These are phyloP conservation scores for Hibiscus tridactylites DNA, from an alignment of 345 rosid species.

Conservation along the genomic window DNA sequence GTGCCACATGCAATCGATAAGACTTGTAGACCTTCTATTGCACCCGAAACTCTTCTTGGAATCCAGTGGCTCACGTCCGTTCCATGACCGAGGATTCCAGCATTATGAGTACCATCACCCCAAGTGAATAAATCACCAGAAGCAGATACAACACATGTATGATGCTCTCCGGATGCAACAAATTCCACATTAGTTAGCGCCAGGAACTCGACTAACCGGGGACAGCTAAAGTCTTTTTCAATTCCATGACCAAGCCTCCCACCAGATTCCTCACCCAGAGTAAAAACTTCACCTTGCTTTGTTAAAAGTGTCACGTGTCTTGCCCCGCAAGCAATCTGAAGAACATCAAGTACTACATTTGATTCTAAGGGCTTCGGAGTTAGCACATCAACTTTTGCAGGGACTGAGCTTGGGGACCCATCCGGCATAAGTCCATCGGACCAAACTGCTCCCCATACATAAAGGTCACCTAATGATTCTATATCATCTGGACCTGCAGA, in stretches of 20 bases:
- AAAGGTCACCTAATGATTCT: slow-evolving; percentile 92
- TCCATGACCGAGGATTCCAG: not conserved
- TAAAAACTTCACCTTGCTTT: not conserved
- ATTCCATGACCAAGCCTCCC: not conserved
- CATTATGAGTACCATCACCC: not conserved
- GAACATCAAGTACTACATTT: not conserved
- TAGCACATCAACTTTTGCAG: slow-evolving; percentile 47
- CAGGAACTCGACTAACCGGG: slow-evolving; percentile 74
- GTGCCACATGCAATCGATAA: not conserved
- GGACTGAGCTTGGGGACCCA: slow-evolving; percentile 32
- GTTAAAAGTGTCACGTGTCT: not conserved
- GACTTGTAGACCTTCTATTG: not conserved
- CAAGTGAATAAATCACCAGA: not conserved
- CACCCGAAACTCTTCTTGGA: not conserved
- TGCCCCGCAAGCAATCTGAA: not conserved
- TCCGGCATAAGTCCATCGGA: slow-evolving; percentile 42
- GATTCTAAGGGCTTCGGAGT: slow-evolving; percentile 1
- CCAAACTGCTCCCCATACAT: slow-evolving; percentile 96
- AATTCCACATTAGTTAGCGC: slow-evolving; percentile 47
- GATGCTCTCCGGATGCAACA: not conserved
- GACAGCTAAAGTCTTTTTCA: slow-evolving; percentile 44
- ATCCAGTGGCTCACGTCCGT: not conserved
- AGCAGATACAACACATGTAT: not conserved
- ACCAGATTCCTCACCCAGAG: not conserved
- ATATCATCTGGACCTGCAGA: slow-evolving; percentile 94